Evolutionary conservation across 2,329 filamentous ascomycete species (phyloP), one percentile per base, ranked within the genome.

Genomic region (Pleoardoris graminearum): DNA sequence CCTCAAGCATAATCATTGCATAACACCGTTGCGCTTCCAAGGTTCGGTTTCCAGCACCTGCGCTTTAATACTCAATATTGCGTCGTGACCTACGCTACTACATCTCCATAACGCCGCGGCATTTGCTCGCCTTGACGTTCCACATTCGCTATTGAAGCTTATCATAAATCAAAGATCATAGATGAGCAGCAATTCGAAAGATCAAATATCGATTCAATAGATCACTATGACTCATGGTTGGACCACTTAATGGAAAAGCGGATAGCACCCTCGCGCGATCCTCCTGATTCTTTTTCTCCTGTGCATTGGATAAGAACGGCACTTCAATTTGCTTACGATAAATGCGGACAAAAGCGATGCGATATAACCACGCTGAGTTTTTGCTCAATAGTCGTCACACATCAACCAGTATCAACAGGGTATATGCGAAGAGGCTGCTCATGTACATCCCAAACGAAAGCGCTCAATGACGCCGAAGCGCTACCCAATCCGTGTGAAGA

Each of bases 41-140:
- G 11, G 27, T 16, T 12, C 19, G 12, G 16, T 25, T 12, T 5
- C 10, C n/a, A 32, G n/a, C 12, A 5, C 43, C 16, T 10, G 10
- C 4, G 11, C 7, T 21, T 25, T n/a, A 7, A 29, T 21, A 4
- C 3, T 27, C 12, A 4, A 12, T 37, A 12, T 8, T 7, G 16
- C 21, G 12, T 10, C 10, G 10, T 50, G 48, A 42, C 25, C n/a
- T n/a, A n/a, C n/a, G n/a, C n/a, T n/a, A n/a, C n/a, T n/a, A n/a
- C n/a, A n/a, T n/a, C n/a, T n/a, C n/a, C n/a, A n/a, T n/a, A n/a
- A 52, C 3, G 43, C 50, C 35, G 50, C 50, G 50, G 50, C 37
- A 42, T 39, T 39, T 51, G 48, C 43, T 17, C 16, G 8, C 1
- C 48, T 46, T 51, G 41, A 32, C 48, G 8, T 39, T 50, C 17